Percentiles rank a stretch among this genome's conserved stretches.
Conservation (phyloP, 225 moss, liverwort and hornwort species). For the Anthoceros angustus region DNA sequence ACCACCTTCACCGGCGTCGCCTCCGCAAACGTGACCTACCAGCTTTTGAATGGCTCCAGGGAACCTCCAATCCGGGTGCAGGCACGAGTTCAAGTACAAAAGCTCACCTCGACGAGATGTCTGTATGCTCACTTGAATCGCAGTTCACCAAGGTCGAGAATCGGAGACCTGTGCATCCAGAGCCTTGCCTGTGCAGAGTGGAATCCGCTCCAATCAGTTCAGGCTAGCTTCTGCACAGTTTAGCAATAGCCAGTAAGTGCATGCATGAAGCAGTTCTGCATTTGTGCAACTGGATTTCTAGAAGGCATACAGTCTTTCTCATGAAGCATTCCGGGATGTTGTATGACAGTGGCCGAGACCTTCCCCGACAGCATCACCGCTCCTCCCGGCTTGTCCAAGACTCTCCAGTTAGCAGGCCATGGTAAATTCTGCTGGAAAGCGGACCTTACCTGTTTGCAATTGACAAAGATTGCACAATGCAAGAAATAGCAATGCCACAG, state of each 20-base stretch:
- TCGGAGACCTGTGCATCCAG: not conserved
- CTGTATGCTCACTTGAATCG: not conserved
- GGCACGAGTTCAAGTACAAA: not conserved
- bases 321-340: not conserved
- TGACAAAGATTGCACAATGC: too few relatives aligned
- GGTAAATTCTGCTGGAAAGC: not conserved
- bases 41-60: not conserved
- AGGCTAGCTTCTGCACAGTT: not conserved
- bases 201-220: not conserved
- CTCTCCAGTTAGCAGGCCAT: not conserved
- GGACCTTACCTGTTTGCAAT: too few relatives aligned
- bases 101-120: not conserved
- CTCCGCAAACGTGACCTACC: not conserved
- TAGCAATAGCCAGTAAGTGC: not conserved
- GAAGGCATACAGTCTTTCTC: not conserved
- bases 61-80: not conserved
- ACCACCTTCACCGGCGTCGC: not conserved
- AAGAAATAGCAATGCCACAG: too few relatives aligned
- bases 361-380: not conserved
- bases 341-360: not conserved
- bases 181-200: not conserved
- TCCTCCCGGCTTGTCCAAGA: not conserved
- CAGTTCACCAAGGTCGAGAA: not conserved
- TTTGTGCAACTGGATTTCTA: not conserved
- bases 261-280: not conserved